Percentiles rank a stretch among this genome's conserved stretches.
phyloP scores from a whole-genome alignment of 2,329 filamentous ascomycete species.

The Aspergillus novoparasiticus region DNA sequence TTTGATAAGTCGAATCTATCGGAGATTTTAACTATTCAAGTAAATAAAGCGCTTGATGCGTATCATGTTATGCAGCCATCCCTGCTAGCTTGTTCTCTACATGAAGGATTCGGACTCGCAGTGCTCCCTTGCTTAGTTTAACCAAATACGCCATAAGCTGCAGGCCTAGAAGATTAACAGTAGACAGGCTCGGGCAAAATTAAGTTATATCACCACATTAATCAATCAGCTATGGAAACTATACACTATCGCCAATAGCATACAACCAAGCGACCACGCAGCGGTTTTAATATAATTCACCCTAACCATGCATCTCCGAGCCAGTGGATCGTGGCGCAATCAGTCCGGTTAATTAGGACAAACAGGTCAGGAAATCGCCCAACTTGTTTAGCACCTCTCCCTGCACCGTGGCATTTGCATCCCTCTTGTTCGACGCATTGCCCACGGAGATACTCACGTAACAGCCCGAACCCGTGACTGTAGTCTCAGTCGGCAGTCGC shows the following conservation, averaged over 20 bases:
- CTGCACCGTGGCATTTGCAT: slow-evolving; percentile 57
- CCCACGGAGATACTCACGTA: slow-evolving; percentile 66
- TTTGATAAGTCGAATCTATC: neutral
- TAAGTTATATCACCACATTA: neutral
- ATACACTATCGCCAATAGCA: neutral
- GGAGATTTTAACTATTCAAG: neutral
- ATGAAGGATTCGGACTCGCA: neutral
- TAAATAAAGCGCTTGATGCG: neutral
- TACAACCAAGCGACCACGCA: neutral
- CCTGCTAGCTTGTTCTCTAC: neutral
- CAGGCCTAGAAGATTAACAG: neutral
- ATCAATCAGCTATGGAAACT: neutral
- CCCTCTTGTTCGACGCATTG: slow-evolving; percentile 62
- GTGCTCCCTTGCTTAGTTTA: neutral
- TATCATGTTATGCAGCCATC: neutral
- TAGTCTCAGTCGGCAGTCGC: slow-evolving; percentile 61
- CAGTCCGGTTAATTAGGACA: slow-evolving; percentile 29
- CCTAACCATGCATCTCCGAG: neutral
- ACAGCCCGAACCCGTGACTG: slow-evolving; percentile 58
- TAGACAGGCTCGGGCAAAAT: neutral
- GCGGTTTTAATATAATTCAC: neutral
- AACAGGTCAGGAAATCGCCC: slow-evolving; percentile 50
- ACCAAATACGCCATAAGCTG: neutral
- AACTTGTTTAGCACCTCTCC: slow-evolving; percentile 56
- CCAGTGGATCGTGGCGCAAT: neutral